Percentiles rank a stretch among this genome's conserved stretches.
Conservation (phyloP, 345 rosid genomes). For the Theobroma cacao region DNA sequence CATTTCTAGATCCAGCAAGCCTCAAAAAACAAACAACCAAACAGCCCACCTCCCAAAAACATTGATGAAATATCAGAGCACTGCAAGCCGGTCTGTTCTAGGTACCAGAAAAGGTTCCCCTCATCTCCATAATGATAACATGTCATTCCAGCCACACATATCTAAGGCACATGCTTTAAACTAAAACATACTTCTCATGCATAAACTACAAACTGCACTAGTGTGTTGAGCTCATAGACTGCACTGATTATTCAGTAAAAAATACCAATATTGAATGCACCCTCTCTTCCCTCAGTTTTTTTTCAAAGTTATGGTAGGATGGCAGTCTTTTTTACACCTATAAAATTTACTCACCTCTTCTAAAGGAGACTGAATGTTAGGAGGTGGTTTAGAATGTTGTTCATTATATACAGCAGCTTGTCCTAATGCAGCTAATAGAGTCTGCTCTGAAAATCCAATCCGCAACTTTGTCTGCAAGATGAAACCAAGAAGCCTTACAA, state of each 20-base stretch:
- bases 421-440: conserved; percentile 89
- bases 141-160: neutral
- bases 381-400: conserved; percentile 66
- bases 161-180: neutral
- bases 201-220: neutral
- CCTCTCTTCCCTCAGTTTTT: too few relatives aligned
- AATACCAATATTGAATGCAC: neutral
- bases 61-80: neutral
- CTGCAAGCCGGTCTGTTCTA: neutral
- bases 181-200: neutral
- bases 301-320: too few relatives aligned
- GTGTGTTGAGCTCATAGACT: neutral
- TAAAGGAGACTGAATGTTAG: conserved; percentile 64
- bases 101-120: neutral
- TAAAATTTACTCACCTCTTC: conserved; percentile 63
- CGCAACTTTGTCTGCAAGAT: conserved; percentile 66
- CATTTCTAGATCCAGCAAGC: neutral
- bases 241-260: neutral
- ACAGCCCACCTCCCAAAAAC: neutral
- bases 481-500: conserved; percentile 12
- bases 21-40: neutral
- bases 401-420: conserved; percentile 84
- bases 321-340: neutral
- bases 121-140: neutral
- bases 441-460: conserved; percentile 78